Conservation (phyloP, 192 early-diverging fungal genomes). For the Neocallimastix lanati region DNA sequence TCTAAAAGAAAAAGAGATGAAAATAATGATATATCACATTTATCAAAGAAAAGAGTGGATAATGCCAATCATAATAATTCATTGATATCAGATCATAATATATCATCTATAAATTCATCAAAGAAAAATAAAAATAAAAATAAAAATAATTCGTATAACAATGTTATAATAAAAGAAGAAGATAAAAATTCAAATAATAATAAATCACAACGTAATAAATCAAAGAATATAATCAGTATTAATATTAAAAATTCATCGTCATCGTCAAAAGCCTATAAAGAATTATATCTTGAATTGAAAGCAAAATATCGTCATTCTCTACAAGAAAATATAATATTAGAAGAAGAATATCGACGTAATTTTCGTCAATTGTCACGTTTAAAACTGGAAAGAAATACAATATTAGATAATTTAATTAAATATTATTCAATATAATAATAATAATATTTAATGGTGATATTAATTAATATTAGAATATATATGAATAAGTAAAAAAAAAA, state of each 20-base stretch:
- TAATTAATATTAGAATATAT: no score
- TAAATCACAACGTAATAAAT: no score
- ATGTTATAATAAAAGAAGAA: no score
- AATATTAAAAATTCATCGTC: background rate
- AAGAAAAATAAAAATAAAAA: no score
- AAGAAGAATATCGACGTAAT: background rate
- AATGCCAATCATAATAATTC: background rate
- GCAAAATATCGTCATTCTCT: background rate
- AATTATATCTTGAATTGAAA: background rate
- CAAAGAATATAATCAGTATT: no score
- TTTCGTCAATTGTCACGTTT: background rate
- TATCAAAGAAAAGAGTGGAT: background rate
- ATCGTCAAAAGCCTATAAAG: background rate
- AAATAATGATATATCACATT: background rate
- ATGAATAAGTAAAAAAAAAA: no score
- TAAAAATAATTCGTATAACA: no score
- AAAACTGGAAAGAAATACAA: background rate
- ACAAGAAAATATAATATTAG: background rate
- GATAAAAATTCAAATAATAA: no score
- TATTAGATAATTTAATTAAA: background rate
- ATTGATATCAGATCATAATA: background rate
- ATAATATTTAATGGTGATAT: no score
- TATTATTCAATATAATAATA: background rate
- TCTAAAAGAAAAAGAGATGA: background rate
- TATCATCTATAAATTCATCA: background rate